Percentiles rank a stretch among this genome's conserved stretches.
Evolutionary conservation across 192 early-diverging fungal genomes (phyloP).

Genomic region (Linnemannia elongata): DNA sequence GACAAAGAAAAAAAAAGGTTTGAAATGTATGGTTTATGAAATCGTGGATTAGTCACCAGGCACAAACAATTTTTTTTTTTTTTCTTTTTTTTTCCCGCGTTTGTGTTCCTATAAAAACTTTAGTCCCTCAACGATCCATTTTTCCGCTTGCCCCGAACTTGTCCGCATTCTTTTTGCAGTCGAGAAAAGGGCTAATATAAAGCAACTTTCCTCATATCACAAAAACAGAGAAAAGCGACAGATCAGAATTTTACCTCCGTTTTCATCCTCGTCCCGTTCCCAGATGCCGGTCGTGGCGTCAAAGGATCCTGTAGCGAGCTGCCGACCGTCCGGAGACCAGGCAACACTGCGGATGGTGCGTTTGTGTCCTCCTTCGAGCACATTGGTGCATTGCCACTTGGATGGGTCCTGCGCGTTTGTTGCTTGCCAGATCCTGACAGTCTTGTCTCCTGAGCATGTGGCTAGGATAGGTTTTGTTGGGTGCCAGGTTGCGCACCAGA

Average conservation of each 20-base stretch:
- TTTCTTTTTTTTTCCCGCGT: neutral
- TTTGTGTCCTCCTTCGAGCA: conserved; percentile 90
- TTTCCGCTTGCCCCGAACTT: conserved; percentile 24
- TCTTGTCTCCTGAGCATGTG: conserved; percentile 90
- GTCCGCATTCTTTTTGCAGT: conserved; percentile 16
- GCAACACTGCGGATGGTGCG: conserved; percentile 91
- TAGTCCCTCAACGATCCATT: neutral
- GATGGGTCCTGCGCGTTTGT: conserved; percentile 55
- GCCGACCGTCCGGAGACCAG: conserved; percentile 80
- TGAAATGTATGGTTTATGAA: neutral
- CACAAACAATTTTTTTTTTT: neutral
- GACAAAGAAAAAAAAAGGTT: neutral
- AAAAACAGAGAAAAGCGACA: no score
- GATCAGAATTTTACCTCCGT: conserved; percentile 28
- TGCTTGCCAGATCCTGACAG: conserved; percentile 87
- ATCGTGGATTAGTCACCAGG: conserved; percentile 12
- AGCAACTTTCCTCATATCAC: no score
- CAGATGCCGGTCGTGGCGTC: conserved; percentile 95
- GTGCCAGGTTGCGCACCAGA: conserved; percentile 92
- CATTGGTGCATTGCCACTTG: conserved; percentile 78
- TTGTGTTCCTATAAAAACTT: neutral
- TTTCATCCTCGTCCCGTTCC: conserved; percentile 77
- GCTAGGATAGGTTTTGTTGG: conserved; percentile 80
- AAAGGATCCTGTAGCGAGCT: conserved; percentile 91
- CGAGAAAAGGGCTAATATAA: neutral